Percentiles rank a stretch among this genome's conserved stretches.
Conservation (phyloP, 1,139 yeast species). For the Blastobotrys malaysiensis region DNA sequence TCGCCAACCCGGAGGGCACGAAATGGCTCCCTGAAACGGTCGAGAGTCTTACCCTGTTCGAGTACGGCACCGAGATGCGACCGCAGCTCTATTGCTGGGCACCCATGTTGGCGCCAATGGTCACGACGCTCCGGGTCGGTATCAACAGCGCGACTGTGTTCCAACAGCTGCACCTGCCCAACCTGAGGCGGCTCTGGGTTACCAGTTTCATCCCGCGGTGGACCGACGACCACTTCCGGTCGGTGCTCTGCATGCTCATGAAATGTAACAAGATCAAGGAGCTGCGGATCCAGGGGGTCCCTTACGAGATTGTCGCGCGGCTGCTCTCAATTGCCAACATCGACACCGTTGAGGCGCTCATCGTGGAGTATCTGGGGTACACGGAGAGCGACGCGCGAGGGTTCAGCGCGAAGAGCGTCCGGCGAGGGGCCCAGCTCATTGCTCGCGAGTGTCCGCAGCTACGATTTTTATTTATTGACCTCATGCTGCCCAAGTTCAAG, state of each 20-base stretch:
- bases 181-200: slow-evolving; percentile 6
- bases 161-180: slow-evolving; percentile 7
- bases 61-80: background rate
- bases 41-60: background rate
- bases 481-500: slow-evolving; percentile 9
- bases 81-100: background rate
- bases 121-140: slow-evolving; percentile 1
- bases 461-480: slow-evolving; percentile 4
- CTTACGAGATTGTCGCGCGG: slow-evolving; percentile 6
- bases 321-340: slow-evolving; percentile 2
- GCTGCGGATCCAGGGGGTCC: slow-evolving; percentile 8
- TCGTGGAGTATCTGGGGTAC: slow-evolving; percentile 8
- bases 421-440: slow-evolving; percentile 5
- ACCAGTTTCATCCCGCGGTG: slow-evolving; percentile 2
- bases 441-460: slow-evolving; percentile 8
- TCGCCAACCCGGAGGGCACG: slow-evolving; percentile 3
- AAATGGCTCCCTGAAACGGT: slow-evolving; percentile 5
- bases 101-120: background rate
- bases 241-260: slow-evolving; percentile 1
- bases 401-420: slow-evolving; percentile 5
- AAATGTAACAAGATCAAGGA: background rate
- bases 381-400: slow-evolving; percentile 3
- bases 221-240: slow-evolving; percentile 6
- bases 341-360: slow-evolving; percentile 4
- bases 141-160: slow-evolving; percentile 6